These are phyloP conservation scores for Westerdykella sp. DNA, from an alignment of 2,329 filamentous ascomycete genomes.

Conservation along the genomic window DNA sequence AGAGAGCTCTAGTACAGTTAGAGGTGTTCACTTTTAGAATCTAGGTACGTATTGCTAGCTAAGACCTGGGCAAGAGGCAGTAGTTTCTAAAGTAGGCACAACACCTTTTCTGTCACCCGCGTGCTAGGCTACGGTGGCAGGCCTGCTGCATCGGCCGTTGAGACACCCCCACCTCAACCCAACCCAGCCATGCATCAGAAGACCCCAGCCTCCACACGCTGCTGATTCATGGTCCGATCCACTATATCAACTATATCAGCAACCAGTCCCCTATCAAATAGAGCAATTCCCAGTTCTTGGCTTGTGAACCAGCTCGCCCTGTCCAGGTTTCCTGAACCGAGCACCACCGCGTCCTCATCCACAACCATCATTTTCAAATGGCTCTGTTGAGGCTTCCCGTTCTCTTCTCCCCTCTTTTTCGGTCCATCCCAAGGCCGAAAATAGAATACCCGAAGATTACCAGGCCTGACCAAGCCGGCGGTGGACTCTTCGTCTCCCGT, in stretches of 20 bases:
- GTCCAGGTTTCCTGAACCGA: conserved; percentile 81
- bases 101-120: no score
- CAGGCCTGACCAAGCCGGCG: conserved; percentile 26
- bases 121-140: no score
- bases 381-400: conserved; percentile 60
- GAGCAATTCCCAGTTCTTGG: conserved; percentile 68
- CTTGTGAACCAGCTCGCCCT: conserved; percentile 81
- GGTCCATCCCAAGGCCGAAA: conserved; percentile 41
- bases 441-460: conserved; percentile 54
- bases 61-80: no score
- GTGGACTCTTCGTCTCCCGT: conserved; percentile 26
- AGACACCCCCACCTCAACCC: no score
- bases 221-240: conserved; percentile 15
- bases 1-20: no score
- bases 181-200: no score
- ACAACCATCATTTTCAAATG: conserved; percentile 74
- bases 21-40: no score
- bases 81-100: no score
- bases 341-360: conserved; percentile 59
- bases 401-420: conserved; percentile 17
- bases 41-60: no score
- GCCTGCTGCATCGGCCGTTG: no score
- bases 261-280: conserved; percentile 42
- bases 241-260: conserved; percentile 20
- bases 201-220: no score